Evolutionary conservation across 2,329 filamentous ascomycete species (phyloP), one percentile per base, ranked within the genome.

Genomic region (Stagonosporopsis vannaccii): DNA sequence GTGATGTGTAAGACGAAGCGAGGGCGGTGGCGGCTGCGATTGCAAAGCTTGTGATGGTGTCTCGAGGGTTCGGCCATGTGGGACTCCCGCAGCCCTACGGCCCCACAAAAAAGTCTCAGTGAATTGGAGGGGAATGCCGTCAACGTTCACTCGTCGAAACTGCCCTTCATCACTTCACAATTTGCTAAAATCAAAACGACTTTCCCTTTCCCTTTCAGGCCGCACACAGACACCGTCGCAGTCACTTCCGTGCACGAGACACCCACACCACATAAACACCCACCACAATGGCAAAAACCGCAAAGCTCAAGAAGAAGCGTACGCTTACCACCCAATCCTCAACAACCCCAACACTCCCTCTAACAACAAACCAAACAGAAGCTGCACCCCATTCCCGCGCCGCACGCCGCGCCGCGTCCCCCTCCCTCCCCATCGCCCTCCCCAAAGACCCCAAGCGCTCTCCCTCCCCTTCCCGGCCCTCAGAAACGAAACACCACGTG

Each of bases 371-470:
- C n/a, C 12, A 32, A 15, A 32, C 70, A 90, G 87, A 79, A 51
- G 80, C 81, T 35, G 90, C 89, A 4, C 76, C 86, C 55, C 89
- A 88, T 79, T 93, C 90, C 49, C 88, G 90, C 62, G 89, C 89
- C 56, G 89, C 89, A 36, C 85, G 90, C 70, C 87, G 90, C 62
- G 90, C 87, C 42, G 85, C 86, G 15, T 90, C 88, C 4, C 88
- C 89, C 23, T 82, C 86, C 4, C 88, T 89, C 23, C 81, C 86
- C 67, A 87, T 91, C 75, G 79, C 90, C 76, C 84, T 85, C 39
- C 80, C 90, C 20, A 89, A 89, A 71, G 46, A 45, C 22, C 66
- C 69, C 8, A 65, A 67, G 12, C 66, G 69, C 49, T 28, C 50
- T 4, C 26, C 32, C 17, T 42, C 47, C 11, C 53, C 47, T 22